Percentiles rank a stretch among this genome's conserved stretches.
These are phyloP conservation scores for Cryomyces antarcticus DNA, from an alignment of 495 filamentous ascomycete species.

Conservation along the genomic window DNA sequence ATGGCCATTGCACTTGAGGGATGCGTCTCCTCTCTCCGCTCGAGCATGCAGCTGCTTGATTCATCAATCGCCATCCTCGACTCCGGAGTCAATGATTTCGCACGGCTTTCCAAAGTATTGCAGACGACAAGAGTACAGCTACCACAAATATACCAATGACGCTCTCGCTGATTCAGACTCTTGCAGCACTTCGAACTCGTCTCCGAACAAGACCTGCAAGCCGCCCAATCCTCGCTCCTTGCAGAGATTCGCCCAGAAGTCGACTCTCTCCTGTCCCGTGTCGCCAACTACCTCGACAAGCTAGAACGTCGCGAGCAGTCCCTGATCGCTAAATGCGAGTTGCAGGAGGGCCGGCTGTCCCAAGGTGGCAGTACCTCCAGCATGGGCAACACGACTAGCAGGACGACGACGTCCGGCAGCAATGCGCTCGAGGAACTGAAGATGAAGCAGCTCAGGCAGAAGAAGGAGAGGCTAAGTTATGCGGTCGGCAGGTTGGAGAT, in stretches of 20 bases:
- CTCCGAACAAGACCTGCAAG: conserved; percentile 41
- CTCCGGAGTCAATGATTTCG: conserved; percentile 52
- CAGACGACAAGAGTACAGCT: conserved; percentile 43
- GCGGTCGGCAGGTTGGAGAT: conserved; percentile 52
- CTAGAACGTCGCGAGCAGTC: conserved; percentile 48
- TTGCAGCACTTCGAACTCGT: conserved; percentile 65
- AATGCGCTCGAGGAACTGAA: conserved; percentile 29
- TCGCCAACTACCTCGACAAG: conserved; percentile 48
- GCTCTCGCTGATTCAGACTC: background rate
- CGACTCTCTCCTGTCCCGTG: conserved; percentile 38
- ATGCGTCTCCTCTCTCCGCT: conserved; percentile 50
- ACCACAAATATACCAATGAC: background rate
- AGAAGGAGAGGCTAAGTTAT: conserved; percentile 61
- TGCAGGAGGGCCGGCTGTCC: conserved; percentile 47
- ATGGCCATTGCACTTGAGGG: conserved; percentile 29
- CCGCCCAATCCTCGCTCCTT: conserved; percentile 47
- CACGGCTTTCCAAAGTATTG: conserved; percentile 49
- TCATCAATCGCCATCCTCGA: conserved; percentile 54
- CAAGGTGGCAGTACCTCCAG: conserved; percentile 13
- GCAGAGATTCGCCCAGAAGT: conserved; percentile 62
- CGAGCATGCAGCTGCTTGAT: conserved; percentile 50
- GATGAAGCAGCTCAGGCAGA: conserved; percentile 42
- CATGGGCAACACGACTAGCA: background rate
- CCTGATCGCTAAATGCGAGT: conserved; percentile 47
- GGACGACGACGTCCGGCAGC: conserved; percentile 8